A percentile compares a stretch with the other conserved stretches of the same genome.
phyloP scores from a whole-genome alignment of 805 yeast species.

The Candida sanyiensis region DNA sequence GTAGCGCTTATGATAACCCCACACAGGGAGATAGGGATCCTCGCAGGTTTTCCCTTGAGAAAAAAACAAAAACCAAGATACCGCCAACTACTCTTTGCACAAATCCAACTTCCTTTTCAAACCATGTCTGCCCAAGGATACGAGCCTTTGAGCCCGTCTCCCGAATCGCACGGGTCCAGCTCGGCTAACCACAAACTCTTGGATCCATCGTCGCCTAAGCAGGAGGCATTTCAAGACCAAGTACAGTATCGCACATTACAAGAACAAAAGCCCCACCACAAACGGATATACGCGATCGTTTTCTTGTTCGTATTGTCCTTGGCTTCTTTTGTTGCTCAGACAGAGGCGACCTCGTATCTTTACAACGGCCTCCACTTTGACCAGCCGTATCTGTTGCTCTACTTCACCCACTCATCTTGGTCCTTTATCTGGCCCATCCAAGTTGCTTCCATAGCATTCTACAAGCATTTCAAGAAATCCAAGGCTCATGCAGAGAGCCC shows the following conservation, averaged over 20 bases:
- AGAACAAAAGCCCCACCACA: background rate
- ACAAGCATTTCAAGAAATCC: constrained; percentile 35
- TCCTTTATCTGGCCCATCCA: constrained; percentile 68
- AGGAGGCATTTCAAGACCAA: too few species aligned
- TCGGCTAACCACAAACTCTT: constrained; percentile 2
- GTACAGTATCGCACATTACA: too few species aligned
- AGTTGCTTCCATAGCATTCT: constrained; percentile 41
- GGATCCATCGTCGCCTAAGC: background rate
- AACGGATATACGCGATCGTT: constrained; percentile 38
- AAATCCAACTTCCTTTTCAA: too few species aligned
- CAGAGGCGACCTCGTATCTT: constrained; percentile 71
- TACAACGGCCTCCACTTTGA: constrained; percentile 48
- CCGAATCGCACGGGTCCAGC: background rate
- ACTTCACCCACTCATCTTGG: constrained; percentile 77
- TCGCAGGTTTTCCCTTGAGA: background rate
- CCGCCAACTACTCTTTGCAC: too few species aligned
- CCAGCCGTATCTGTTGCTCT: constrained; percentile 65
- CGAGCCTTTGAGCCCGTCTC: constrained; percentile 1
- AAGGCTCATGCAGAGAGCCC: constrained; percentile 10
- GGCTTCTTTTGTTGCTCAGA: constrained; percentile 66
- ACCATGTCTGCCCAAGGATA: constrained; percentile 3
- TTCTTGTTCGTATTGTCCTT: constrained; percentile 44
- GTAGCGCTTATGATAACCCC: too few species aligned
- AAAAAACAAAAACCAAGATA: background rate
- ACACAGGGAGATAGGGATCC: too few species aligned